phyloP scores from a whole-genome alignment of 306 rosid species.

The Quercus bicolor region DNA sequence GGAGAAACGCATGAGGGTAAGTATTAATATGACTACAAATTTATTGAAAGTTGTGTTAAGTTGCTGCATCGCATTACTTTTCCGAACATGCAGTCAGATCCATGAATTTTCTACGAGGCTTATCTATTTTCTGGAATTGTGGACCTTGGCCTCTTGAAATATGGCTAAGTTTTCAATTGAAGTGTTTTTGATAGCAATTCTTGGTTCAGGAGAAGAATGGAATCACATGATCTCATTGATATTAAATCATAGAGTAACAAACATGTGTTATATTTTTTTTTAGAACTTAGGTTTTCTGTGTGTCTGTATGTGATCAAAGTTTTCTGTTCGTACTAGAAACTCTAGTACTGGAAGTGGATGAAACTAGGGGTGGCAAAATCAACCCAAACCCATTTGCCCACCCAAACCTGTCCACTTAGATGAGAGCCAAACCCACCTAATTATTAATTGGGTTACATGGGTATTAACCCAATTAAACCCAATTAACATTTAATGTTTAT shows the following conservation, averaged over 20 bases:
- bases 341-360: background rate
- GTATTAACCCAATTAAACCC: too few species aligned
- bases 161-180: background rate
- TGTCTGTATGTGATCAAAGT: background rate
- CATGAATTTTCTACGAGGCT: background rate
- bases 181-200: background rate
- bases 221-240: background rate
- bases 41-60: background rate
- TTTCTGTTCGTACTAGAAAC: background rate
- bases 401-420: too few species aligned
- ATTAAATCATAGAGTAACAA: background rate
- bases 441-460: too few species aligned
- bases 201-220: background rate
- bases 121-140: background rate
- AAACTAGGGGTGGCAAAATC: background rate
- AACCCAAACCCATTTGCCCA: too few species aligned
- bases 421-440: too few species aligned
- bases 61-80: background rate
- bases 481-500: too few species aligned
- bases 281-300: background rate
- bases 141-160: background rate
- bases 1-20: conserved; percentile 96
- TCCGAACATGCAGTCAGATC: background rate
- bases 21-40: conserved; percentile 15
- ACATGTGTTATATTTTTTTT: background rate